phyloP scores from a whole-genome alignment of 2,329 filamentous ascomycete genomes.

The Neonectria ditissima region DNA sequence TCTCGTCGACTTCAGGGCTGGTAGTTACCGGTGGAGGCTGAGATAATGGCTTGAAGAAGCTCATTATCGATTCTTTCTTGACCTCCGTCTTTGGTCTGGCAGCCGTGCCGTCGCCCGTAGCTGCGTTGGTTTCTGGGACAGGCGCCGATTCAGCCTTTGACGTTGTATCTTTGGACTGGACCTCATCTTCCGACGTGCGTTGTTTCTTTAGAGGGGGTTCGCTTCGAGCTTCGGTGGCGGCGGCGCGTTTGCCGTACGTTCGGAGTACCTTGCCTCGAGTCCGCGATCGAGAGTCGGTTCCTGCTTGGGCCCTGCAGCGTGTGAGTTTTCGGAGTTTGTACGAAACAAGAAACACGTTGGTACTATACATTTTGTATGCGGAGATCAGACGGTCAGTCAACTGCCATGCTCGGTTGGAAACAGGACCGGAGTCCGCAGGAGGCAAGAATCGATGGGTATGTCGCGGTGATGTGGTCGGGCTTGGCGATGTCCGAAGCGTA shows the following conservation, averaged over 20 bases:
- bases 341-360: rapidly evolving
- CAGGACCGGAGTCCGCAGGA: slow-evolving; percentile 27
- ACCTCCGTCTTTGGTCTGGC: background rate
- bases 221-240: slow-evolving; percentile 39
- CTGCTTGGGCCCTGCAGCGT: slow-evolving; percentile 46
- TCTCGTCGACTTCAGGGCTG: slow-evolving; percentile 32
- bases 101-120: background rate
- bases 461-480: background rate
- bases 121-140: background rate
- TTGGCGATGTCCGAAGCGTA: background rate
- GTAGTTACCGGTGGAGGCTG: slow-evolving; percentile 18
- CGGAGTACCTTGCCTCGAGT: slow-evolving; percentile 51
- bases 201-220: slow-evolving; percentile 47
- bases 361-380: slow-evolving; percentile 16
- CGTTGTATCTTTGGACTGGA: background rate
- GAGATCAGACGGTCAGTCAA: background rate
- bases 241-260: slow-evolving; percentile 55
- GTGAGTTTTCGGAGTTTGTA: slow-evolving; percentile 18
- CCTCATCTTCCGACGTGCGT: slow-evolving; percentile 16
- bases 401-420: slow-evolving; percentile 24
- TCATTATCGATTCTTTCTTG: slow-evolving; percentile 54
- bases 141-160: background rate
- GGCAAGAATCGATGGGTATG: background rate
- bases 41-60: slow-evolving; percentile 55
- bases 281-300: slow-evolving; percentile 40